Conservation (phyloP, 2,329 filamentous ascomycete species). For the Chaetothyriales sp. region DNA sequence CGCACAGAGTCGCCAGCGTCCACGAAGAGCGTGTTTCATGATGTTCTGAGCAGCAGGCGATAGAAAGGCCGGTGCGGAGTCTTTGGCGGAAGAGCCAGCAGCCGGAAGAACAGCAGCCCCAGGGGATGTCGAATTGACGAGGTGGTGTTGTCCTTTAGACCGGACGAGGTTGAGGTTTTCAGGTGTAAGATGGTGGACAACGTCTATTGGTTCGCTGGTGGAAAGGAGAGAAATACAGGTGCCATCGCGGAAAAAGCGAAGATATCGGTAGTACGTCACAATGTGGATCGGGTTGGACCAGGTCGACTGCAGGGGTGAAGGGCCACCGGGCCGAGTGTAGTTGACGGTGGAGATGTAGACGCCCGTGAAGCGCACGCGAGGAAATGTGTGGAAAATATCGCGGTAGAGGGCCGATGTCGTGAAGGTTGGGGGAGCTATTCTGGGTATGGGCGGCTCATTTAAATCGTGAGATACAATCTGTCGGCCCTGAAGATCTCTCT, state of each 20-base stretch:
- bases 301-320: slow-evolving; percentile 52
- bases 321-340: slow-evolving; percentile 71
- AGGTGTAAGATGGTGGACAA: slow-evolving; percentile 68
- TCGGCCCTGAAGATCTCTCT: slow-evolving; percentile 41
- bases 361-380: slow-evolving; percentile 83
- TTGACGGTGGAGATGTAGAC: slow-evolving; percentile 96
- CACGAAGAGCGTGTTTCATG: slow-evolving; percentile 53
- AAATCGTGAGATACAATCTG: slow-evolving; percentile 9
- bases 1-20: slow-evolving; percentile 51
- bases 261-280: slow-evolving; percentile 93
- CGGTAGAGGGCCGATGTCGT: slow-evolving; percentile 31
- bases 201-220: slow-evolving; percentile 66
- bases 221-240: slow-evolving; percentile 66
- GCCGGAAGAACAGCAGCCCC: slow-evolving; percentile 14
- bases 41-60: slow-evolving; percentile 33
- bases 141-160: slow-evolving; percentile 8
- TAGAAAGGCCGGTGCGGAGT: slow-evolving; percentile 15
- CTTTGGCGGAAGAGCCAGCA: slow-evolving; percentile 16
- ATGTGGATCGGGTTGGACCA: slow-evolving; percentile 82
- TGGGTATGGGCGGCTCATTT: slow-evolving; percentile 19
- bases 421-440: slow-evolving; percentile 8
- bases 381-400: slow-evolving; percentile 64
- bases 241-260: slow-evolving; percentile 87
- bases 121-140: slow-evolving; percentile 9
- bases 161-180: slow-evolving; percentile 42